These are phyloP conservation scores for Cladophialophora immunda DNA, from an alignment of 2,329 filamentous ascomycete genomes.

Conservation along the genomic window DNA sequence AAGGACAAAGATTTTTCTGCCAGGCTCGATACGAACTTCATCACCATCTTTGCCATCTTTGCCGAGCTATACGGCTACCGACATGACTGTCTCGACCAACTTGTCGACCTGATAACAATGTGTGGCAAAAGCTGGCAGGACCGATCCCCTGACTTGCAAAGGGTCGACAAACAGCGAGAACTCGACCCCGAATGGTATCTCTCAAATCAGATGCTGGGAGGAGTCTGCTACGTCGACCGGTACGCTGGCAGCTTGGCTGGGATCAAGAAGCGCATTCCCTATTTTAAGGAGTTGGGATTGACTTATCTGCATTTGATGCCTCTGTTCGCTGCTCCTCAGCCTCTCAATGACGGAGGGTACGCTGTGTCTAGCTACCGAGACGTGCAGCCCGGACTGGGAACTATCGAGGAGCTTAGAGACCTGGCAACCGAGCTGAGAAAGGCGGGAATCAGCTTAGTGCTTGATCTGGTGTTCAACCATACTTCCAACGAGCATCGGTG, in stretches of 20 bases:
- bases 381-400: constrained; percentile 35
- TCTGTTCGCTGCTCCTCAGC: constrained; percentile 37
- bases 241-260: constrained; percentile 38
- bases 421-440: constrained; percentile 38
- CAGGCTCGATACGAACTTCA: constrained; percentile 39
- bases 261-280: constrained; percentile 37
- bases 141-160: constrained; percentile 33
- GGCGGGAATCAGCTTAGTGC: constrained; percentile 38
- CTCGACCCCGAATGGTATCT: constrained; percentile 40
- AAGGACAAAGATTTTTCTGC: constrained; percentile 34
- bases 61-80: constrained; percentile 40
- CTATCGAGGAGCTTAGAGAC: constrained; percentile 36
- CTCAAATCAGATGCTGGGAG: constrained; percentile 40
- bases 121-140: constrained; percentile 37
- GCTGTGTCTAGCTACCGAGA: constrained; percentile 40
- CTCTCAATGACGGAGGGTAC: constrained; percentile 39
- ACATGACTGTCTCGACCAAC: constrained; percentile 39
- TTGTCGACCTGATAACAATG: constrained; percentile 39
- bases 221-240: constrained; percentile 40
- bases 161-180: constrained; percentile 37
- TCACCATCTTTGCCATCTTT: constrained; percentile 40
- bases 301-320: constrained; percentile 41
- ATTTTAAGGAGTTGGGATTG: constrained; percentile 40
- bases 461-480: constrained; percentile 41
- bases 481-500: constrained; percentile 40